Base-by-base conservation (phyloP, 352 stramenopile species). In the Globisporangium cystogenes region DNA sequence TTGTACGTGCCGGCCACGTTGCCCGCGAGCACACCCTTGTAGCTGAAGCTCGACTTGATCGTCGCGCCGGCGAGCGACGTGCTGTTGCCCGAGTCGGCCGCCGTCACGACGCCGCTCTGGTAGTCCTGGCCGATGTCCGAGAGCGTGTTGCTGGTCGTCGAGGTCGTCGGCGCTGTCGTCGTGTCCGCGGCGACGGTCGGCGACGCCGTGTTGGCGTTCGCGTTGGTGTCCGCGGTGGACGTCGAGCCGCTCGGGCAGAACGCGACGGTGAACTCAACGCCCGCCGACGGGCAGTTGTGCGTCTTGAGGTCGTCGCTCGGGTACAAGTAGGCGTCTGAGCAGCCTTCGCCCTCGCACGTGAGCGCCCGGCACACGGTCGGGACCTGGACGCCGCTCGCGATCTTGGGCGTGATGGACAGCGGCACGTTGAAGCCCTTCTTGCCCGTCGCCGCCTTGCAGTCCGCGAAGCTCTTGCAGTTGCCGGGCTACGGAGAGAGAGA, bases 351-450 rank as follows among this genome's bases (percentile, higher is more conserved):
- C 18, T 55, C 48, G 29, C 72, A 82, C 10, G 55, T 64, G 31
- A 85, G 59, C 10, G 57, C 39, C 10, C 54, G 47, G 48, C 68
- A 74, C 45, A 76, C 71, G 7, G 23, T 53, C 47, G 72, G 68
- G 27, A 68, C 62, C 16, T 7, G 59, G 18, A 55, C 51, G 36
- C 46, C 70, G 40, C 21, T 53, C 8, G 24, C 27, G 33, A 48
- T 62, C 47, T 55, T 48, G 31, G 76, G 78, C 2, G 51, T 68
- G 58, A 90, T 83, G 20, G 65, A 62, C 62, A 90, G 68, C 23
- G 76, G 57, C 26, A 86, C 65, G 46, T 90, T 90, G 67, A 71
- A 90, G 45, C 78, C 78, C 12, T 62, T 69, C 49, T 84, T 84
- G 54, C 71, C 62, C 4, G 77, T 82, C 0, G 48, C 62, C 7